Conservation (phyloP, 1,139 yeast genomes). For the Taphrina flavorubra region DNA sequence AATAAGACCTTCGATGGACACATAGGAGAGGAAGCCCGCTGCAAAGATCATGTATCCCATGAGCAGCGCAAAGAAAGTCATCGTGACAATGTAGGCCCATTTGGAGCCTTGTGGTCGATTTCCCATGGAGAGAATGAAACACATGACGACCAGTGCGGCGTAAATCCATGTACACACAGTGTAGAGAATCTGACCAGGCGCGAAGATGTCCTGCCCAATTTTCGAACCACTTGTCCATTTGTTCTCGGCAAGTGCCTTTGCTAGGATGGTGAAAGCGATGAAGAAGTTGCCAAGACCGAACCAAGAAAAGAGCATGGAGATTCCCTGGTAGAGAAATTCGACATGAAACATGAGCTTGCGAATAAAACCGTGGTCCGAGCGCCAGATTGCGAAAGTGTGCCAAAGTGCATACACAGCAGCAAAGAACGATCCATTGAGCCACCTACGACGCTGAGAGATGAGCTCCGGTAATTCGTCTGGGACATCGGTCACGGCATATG, state of each 20-base stretch:
- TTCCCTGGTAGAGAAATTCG: constrained; percentile 71
- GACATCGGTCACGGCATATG: constrained; percentile 83
- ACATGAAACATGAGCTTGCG: constrained; percentile 69
- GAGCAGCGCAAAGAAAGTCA: constrained; percentile 82
- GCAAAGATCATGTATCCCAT: constrained; percentile 94
- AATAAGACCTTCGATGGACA: constrained; percentile 18
- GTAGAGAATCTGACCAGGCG: constrained; percentile 77
- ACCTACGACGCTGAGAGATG: constrained; percentile 77
- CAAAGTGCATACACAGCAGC: constrained; percentile 78
- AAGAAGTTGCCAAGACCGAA: constrained; percentile 78
- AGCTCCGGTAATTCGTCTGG: constrained; percentile 76
- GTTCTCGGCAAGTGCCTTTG: constrained; percentile 37
- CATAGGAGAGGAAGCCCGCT: constrained; percentile 57
- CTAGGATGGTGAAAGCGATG: constrained; percentile 63
- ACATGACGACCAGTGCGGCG: constrained; percentile 83
- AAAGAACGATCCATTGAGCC: constrained; percentile 85
- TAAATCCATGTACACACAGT: constrained; percentile 89
- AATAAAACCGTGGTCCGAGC: constrained; percentile 65
- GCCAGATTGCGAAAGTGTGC: constrained; percentile 75
- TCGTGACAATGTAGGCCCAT: constrained; percentile 78
- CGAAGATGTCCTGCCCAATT: constrained; percentile 50
- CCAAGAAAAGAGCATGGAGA: constrained; percentile 75
- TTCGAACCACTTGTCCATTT: constrained; percentile 43
- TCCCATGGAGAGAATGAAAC: constrained; percentile 90
- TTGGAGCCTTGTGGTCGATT: constrained; percentile 94